phyloP scores from a whole-genome alignment of 805 yeast genomes.

The Candida ficus region DNA sequence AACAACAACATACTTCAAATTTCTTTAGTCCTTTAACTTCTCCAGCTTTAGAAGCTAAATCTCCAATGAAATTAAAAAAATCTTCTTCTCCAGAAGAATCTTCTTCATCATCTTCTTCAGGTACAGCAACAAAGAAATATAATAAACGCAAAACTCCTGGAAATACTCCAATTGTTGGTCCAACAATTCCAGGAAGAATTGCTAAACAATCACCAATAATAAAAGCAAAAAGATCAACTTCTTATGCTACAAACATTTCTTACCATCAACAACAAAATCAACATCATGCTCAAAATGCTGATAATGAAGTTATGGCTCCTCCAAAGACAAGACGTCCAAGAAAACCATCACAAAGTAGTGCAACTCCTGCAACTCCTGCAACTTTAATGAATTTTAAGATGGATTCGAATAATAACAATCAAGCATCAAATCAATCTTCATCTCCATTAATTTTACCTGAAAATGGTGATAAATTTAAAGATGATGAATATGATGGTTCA shows the following conservation, averaged over 20 bases:
- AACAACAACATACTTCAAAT: slow-evolving; percentile 9
- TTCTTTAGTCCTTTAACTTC: slow-evolving; percentile 53
- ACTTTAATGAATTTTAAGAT: slow-evolving; percentile 23
- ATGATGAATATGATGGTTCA: slow-evolving; percentile 11
- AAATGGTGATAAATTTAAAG: slow-evolving; percentile 3
- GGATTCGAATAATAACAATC: slow-evolving; percentile 4
- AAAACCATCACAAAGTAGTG: slow-evolving; percentile 11
- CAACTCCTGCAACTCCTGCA: slow-evolving; percentile 26
- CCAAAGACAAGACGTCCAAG: slow-evolving; percentile 21
- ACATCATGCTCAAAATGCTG: slow-evolving; percentile 8
- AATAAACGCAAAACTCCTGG: slow-evolving; percentile 35
- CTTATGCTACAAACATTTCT: slow-evolving; percentile 14
- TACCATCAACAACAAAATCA: slow-evolving; percentile 16
- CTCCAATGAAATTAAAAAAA: slow-evolving; percentile 22
- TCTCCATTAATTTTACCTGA: slow-evolving; percentile 22
- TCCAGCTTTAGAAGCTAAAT: slow-evolving; percentile 53
- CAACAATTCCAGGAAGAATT: slow-evolving; percentile 28
- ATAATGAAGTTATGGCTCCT: slow-evolving; percentile 18
- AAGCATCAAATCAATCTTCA: slow-evolving; percentile 7
- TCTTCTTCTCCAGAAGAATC: slow-evolving; percentile 22
- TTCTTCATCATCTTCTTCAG: slow-evolving; percentile 4
- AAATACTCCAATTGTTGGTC: slow-evolving; percentile 33
- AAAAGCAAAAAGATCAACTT: slow-evolving; percentile 25
- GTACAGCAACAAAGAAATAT: slow-evolving; percentile 16
- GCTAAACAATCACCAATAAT: slow-evolving; percentile 35